Evolutionary conservation across 1,284 basidiomycete species (phyloP).

Genomic region (Apiotrichum laibachii): DNA sequence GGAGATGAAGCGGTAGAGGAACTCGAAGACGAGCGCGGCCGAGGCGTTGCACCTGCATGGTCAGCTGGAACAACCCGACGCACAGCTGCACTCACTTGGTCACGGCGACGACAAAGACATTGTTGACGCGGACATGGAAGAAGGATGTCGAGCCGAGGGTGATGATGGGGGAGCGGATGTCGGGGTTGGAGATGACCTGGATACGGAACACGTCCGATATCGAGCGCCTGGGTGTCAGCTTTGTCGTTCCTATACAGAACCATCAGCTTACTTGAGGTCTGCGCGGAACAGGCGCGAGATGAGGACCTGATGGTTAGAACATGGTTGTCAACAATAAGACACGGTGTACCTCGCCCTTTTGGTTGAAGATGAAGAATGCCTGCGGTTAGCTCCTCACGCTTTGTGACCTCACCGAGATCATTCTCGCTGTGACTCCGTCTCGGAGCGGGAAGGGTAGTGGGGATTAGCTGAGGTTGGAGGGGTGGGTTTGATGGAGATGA

Average conservation of each 20-base stretch:
- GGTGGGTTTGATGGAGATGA: background rate
- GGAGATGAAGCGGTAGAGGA: slow-evolving; percentile 90
- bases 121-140: slow-evolving; percentile 94
- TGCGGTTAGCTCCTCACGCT: slow-evolving; percentile 42
- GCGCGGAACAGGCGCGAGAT: slow-evolving; percentile 89
- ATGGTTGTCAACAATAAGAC: background rate
- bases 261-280: slow-evolving; percentile 76
- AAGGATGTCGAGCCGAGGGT: slow-evolving; percentile 96
- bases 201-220: slow-evolving; percentile 96
- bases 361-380: slow-evolving; percentile 98
- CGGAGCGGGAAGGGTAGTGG: background rate
- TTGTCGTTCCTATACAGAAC: background rate
- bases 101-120: slow-evolving; percentile 89
- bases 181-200: slow-evolving; percentile 95
- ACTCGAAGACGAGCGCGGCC: slow-evolving; percentile 96
- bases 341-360: slow-evolving; percentile 82
- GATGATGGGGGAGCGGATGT: slow-evolving; percentile 94
- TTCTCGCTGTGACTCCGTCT: slow-evolving; percentile 13
- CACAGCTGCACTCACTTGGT: slow-evolving; percentile 67
- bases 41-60: slow-evolving; percentile 81
- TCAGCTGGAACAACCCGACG: background rate
- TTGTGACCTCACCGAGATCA: slow-evolving; percentile 40
- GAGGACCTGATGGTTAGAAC: slow-evolving; percentile 63
- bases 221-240: slow-evolving; percentile 65
- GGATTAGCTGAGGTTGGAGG: background rate